phyloP scores from a whole-genome alignment of 2,329 filamentous ascomycete species.

The Botrytis fabae region DNA sequence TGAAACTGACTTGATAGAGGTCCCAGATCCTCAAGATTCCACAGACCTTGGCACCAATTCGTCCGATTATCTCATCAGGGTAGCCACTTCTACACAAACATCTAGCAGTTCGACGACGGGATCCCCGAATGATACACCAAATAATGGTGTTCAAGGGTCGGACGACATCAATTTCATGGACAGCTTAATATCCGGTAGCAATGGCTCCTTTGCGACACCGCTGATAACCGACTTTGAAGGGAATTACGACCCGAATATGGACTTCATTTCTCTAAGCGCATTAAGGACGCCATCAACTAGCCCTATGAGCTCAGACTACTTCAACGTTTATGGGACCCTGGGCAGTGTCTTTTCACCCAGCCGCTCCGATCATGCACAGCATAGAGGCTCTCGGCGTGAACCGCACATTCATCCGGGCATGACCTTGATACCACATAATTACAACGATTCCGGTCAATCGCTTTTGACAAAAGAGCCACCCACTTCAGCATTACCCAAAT shows the following conservation, averaged over 20 bases:
- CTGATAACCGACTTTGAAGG: neutral
- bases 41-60: neutral
- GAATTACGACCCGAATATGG: neutral
- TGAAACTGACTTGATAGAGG: neutral
- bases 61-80: neutral
- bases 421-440: neutral
- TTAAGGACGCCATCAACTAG: neutral
- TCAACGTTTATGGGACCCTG: neutral
- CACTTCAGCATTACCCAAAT: neutral
- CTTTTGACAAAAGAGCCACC: neutral
- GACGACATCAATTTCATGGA: neutral
- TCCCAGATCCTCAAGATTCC: neutral
- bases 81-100: neutral
- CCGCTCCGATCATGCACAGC: neutral
- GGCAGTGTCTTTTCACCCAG: neutral
- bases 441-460: neutral
- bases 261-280: neutral
- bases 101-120: neutral
- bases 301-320: neutral
- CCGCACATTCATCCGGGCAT: neutral
- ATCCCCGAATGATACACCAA: neutral
- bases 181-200: neutral
- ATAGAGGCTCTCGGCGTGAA: neutral
- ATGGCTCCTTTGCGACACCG: neutral
- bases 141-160: neutral